Evolutionary conservation across 208 protist species (phyloP).

Genomic region (Lotmaria passim): DNA sequence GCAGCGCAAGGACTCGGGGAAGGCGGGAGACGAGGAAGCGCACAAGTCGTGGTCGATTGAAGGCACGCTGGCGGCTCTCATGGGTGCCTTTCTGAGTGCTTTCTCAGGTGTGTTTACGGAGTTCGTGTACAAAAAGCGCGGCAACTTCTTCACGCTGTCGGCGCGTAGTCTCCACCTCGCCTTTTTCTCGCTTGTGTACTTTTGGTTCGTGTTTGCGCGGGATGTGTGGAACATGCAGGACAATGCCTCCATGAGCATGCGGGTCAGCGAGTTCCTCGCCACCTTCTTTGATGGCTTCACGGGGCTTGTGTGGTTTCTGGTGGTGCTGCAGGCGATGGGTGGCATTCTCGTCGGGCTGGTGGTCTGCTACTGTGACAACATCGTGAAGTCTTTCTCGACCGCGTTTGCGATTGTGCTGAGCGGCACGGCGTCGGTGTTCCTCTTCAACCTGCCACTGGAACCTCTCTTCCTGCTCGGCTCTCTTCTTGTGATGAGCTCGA

Average conservation of each 20-base stretch:
- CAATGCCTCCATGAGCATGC: not conserved
- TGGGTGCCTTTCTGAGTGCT: conserved; percentile 46
- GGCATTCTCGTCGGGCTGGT: conserved; percentile 72
- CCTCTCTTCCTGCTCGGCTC: conserved; percentile 40
- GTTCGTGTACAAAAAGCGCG: conserved; percentile 61
- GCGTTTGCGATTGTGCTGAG: conserved; percentile 52
- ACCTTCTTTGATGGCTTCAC: conserved; percentile 68
- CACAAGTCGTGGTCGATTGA: conserved; percentile 29
- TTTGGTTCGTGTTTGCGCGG: conserved; percentile 13
- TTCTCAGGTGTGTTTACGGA: conserved; percentile 67
- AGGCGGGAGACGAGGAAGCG: not conserved
- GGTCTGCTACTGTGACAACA: conserved; percentile 77
- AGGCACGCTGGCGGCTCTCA: conserved; percentile 41
- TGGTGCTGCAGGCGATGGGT: conserved; percentile 61
- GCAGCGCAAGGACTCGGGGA: conserved; percentile 16
- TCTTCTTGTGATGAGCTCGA: conserved; percentile 31
- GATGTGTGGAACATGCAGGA: not conserved
- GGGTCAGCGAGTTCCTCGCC: not conserved
- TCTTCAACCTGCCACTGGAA: conserved; percentile 38
- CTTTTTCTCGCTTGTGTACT: conserved; percentile 48
- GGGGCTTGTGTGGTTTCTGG: conserved; percentile 49
- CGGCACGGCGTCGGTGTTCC: conserved; percentile 40
- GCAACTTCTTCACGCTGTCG: conserved; percentile 19
- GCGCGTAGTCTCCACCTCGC: conserved; percentile 49
- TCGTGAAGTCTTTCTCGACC: conserved; percentile 74